These are phyloP conservation scores for Labyrinthula sp. DNA, from an alignment of 352 stramenopile genomes.

Conservation along the genomic window DNA sequence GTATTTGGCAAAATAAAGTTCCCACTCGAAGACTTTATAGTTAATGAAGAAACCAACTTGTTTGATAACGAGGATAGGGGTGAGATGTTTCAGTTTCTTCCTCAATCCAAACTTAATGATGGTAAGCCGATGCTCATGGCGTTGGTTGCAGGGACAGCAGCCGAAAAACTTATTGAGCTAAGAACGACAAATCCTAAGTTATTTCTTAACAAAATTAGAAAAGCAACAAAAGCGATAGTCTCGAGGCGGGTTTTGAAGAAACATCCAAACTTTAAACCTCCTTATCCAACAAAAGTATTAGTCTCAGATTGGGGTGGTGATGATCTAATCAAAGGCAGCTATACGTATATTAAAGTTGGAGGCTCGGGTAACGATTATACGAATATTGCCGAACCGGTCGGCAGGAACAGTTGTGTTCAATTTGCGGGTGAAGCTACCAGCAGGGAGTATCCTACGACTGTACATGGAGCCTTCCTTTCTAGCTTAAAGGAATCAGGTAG, in stretches of 20 bases:
- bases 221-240: conserved; percentile 38
- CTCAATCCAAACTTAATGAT: conserved; percentile 47
- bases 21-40: conserved; percentile 10
- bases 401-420: conserved; percentile 37
- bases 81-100: conserved; percentile 39
- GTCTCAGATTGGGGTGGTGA: conserved; percentile 48
- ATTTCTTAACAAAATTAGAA: conserved; percentile 35
- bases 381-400: conserved; percentile 36
- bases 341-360: conserved; percentile 46
- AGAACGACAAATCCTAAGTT: too few species aligned
- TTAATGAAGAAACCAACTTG: conserved; percentile 3
- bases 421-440: conserved; percentile 49
- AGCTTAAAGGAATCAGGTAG: conserved; percentile 34
- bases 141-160: conserved; percentile 39
- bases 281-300: conserved; percentile 37
- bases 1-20: neutral
- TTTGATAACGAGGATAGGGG: conserved; percentile 24
- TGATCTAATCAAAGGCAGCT: conserved; percentile 40
- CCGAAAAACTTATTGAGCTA: too few species aligned
- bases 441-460: conserved; percentile 45
- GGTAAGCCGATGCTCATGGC: conserved; percentile 41
- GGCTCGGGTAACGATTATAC: conserved; percentile 43
- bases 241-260: conserved; percentile 37
- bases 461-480: conserved; percentile 46
- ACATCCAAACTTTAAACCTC: conserved; percentile 40